Evolutionary conservation across 164 flowering plant genomes (phyloP).

Genomic region (Umbellularia californica): DNA sequence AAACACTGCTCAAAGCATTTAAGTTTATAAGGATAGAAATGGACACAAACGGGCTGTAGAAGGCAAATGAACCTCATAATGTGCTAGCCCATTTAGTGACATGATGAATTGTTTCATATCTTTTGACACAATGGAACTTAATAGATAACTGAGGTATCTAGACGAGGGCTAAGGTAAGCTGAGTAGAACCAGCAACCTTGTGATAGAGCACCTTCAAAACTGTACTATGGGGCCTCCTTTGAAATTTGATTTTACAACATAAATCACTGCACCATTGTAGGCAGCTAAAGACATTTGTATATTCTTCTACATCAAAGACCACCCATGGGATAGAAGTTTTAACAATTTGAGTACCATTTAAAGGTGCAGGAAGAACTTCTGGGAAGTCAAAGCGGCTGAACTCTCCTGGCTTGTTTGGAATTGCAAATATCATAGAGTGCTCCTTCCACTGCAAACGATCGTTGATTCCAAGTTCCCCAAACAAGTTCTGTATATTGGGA

Average conservation of each 20-base stretch:
- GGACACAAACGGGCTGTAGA: not conserved
- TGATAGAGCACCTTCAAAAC: too few species aligned
- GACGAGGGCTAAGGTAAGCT: too few species aligned
- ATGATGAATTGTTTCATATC: not conserved
- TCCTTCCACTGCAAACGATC: slow-evolving; percentile 99
- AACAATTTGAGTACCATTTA: slow-evolving; percentile 59
- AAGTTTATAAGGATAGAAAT: not conserved
- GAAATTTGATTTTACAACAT: not conserved
- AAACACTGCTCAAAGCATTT: not conserved
- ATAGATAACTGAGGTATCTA: not conserved
- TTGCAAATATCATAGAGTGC: slow-evolving; percentile 98
- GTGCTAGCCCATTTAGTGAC: not conserved
- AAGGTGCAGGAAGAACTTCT: slow-evolving; percentile 81
- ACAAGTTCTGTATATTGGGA: slow-evolving; percentile 91
- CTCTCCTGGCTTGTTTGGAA: slow-evolving; percentile 95
- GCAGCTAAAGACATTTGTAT: not conserved
- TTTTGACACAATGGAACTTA: not conserved
- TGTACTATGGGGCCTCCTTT: not conserved
- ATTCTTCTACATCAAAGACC: not conserved
- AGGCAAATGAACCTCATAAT: not conserved
- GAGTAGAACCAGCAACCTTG: too few species aligned
- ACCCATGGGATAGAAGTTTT: not conserved
- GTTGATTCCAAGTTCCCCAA: slow-evolving; percentile 91
- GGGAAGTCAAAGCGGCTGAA: slow-evolving; percentile 97
- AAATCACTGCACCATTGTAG: not conserved